Evolutionary conservation across 345 rosid genomes (phyloP).

Genomic region (Lepidium sativum): DNA sequence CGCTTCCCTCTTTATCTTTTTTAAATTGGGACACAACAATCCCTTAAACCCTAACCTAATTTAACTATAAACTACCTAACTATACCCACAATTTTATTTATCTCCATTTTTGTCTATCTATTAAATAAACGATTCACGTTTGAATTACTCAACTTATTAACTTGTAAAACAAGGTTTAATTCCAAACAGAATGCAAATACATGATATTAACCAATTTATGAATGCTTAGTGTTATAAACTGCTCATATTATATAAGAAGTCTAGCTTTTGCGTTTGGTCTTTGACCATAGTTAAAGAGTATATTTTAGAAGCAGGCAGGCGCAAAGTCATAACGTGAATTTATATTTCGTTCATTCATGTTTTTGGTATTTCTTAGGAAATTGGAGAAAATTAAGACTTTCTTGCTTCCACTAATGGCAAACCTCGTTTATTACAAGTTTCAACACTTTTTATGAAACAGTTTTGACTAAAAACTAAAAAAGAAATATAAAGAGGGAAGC

Average conservation of each 20-base stretch:
- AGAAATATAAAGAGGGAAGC: background rate
- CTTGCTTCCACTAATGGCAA: slow-evolving; percentile 1
- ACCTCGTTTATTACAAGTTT: background rate
- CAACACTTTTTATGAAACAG: background rate
- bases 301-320: slow-evolving; percentile 9
- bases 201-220: background rate
- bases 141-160: background rate
- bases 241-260: background rate
- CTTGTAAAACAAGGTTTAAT: background rate
- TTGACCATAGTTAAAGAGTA: background rate
- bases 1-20: slow-evolving; percentile 6
- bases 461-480: background rate
- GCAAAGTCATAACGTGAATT: slow-evolving; percentile 21
- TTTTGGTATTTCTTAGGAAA: background rate
- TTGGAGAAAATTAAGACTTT: background rate
- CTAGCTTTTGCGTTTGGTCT: background rate
- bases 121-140: background rate
- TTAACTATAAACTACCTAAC: slow-evolving; percentile 17
- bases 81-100: background rate
- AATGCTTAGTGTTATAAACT: background rate
- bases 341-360: slow-evolving; percentile 8
- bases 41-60: slow-evolving; percentile 12
- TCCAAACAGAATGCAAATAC: background rate
- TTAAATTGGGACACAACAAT: background rate
- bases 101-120: no score